A percentile compares a stretch with the other conserved stretches of the same genome.
These are phyloP conservation scores for Mortierella hygrophila DNA, from an alignment of 192 early-diverging fungal genomes.

Conservation along the genomic window DNA sequence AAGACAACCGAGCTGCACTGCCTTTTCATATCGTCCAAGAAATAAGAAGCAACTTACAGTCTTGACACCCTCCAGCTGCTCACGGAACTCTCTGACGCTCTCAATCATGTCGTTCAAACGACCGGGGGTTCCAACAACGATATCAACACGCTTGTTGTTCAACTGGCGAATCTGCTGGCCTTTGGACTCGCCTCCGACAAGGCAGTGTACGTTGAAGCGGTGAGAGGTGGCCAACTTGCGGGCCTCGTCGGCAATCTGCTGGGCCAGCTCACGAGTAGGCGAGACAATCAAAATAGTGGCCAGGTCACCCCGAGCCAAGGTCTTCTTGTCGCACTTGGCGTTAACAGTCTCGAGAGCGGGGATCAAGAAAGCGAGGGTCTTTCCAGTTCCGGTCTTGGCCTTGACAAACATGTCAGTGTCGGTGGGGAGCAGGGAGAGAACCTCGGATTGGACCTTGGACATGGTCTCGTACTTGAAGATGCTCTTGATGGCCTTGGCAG, in stretches of 20 bases:
- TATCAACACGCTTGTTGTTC: conserved; percentile 72
- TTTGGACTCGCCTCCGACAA: conserved; percentile 84
- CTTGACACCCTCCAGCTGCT: conserved; percentile 60
- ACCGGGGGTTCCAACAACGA: conserved; percentile 96
- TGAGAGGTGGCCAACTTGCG: conserved; percentile 70
- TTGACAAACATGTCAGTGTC: conserved; percentile 90
- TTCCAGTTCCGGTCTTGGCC: conserved; percentile 98
- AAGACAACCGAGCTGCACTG: background rate
- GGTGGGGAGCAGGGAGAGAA: conserved; percentile 79
- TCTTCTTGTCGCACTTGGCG: conserved; percentile 57
- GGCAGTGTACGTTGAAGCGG: conserved; percentile 73
- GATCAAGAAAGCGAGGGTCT: conserved; percentile 95
- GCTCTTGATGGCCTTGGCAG: conserved; percentile 67
- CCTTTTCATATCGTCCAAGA: too few species aligned
- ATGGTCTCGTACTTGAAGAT: conserved; percentile 83
- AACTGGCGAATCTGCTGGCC: conserved; percentile 65
- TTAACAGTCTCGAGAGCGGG: conserved; percentile 85
- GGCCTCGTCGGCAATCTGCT: conserved; percentile 87
- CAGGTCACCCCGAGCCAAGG: conserved; percentile 58
- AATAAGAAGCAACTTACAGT: conserved; percentile 51
- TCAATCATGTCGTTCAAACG: conserved; percentile 84
- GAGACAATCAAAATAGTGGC: conserved; percentile 84
- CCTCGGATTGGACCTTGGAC: conserved; percentile 88
- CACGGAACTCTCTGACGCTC: conserved; percentile 65
- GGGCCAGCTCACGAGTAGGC: conserved; percentile 93